These are phyloP conservation scores for Fusarium vanettenii DNA, from an alignment of 2,329 filamentous ascomycete species.

Conservation along the genomic window DNA sequence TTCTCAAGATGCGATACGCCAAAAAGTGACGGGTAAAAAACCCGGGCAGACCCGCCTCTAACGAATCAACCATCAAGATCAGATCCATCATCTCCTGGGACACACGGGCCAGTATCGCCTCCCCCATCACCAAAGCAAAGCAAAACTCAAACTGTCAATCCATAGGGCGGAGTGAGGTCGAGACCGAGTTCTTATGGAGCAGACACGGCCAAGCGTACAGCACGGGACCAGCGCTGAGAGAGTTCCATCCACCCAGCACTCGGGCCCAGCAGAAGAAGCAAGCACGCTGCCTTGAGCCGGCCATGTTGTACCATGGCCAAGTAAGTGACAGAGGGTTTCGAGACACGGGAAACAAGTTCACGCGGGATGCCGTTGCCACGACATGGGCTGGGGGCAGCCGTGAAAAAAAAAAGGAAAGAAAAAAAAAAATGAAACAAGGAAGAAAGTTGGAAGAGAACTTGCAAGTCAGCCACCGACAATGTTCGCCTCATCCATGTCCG, in stretches of 20 bases:
- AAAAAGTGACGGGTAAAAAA: slow-evolving; percentile 20
- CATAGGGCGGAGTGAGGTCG: not conserved
- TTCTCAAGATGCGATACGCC: slow-evolving; percentile 8
- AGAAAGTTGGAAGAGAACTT: not conserved
- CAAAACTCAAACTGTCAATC: not conserved
- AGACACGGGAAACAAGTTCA: not conserved
- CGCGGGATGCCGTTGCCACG: not conserved
- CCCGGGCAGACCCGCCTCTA: slow-evolving; percentile 1
- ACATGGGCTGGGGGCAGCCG: not conserved
- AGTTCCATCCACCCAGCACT: not conserved
- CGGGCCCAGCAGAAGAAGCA: slow-evolving; percentile 2
- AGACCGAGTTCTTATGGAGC: not conserved
- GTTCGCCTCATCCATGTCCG: not conserved
- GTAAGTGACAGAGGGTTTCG: not conserved
- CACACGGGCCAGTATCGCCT: not conserved
- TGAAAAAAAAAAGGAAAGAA: not conserved
- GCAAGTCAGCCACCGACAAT: not conserved
- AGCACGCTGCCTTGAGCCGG: not conserved
- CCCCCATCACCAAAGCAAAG: not conserved
- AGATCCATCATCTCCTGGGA: not conserved
- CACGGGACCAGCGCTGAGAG: not conserved
- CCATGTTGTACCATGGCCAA: not conserved
- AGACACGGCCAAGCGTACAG: slow-evolving; percentile 1
- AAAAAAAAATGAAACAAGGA: not conserved
- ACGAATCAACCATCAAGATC: not conserved